Evolutionary conservation across 805 yeast genomes (phyloP).

Genomic region (Clavispora phyllophila): DNA sequence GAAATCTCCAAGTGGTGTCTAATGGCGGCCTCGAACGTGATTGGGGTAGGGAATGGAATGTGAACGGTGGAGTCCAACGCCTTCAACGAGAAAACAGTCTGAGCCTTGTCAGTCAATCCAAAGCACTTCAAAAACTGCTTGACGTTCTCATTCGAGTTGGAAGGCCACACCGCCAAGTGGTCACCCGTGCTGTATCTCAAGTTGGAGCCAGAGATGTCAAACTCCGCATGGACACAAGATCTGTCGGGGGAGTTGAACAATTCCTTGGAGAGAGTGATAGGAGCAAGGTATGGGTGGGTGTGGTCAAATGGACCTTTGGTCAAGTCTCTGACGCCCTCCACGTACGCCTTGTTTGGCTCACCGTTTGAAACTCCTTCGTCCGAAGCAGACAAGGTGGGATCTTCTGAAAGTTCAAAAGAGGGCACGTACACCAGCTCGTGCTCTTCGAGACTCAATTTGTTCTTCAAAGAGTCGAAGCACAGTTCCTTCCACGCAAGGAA

Average conservation of each 20-base stretch:
- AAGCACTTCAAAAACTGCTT: conserved; percentile 61
- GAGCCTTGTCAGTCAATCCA: conserved; percentile 48
- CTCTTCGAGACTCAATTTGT: conserved; percentile 65
- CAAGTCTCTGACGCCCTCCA: conserved; percentile 24
- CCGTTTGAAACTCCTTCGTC: conserved; percentile 51
- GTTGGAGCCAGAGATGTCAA: conserved; percentile 71
- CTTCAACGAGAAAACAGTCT: conserved; percentile 57
- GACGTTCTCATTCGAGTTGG: conserved; percentile 75
- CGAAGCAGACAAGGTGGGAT: conserved; percentile 19
- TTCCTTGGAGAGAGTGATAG: conserved; percentile 56
- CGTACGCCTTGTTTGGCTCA: conserved; percentile 63
- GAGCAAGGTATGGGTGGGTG: conserved; percentile 78
- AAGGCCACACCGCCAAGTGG: conserved; percentile 92
- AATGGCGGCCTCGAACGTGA: conserved; percentile 81
- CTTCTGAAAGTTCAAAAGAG: conserved; percentile 42
- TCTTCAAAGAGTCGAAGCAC: conserved; percentile 61
- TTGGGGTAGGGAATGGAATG: conserved; percentile 68
- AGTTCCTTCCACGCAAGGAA: conserved; percentile 88
- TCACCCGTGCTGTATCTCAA: conserved; percentile 92
- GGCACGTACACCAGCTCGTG: conserved; percentile 79
- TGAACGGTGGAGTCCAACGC: conserved; percentile 66
- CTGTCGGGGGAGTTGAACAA: conserved; percentile 61
- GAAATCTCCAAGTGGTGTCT: conserved; percentile 86
- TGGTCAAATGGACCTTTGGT: conserved; percentile 74
- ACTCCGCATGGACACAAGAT: conserved; percentile 86